Evolutionary conservation across 169 alveolate genomes (phyloP), one percentile per base, ranked within the genome.

Genomic region (Plasmodium gaboni): DNA sequence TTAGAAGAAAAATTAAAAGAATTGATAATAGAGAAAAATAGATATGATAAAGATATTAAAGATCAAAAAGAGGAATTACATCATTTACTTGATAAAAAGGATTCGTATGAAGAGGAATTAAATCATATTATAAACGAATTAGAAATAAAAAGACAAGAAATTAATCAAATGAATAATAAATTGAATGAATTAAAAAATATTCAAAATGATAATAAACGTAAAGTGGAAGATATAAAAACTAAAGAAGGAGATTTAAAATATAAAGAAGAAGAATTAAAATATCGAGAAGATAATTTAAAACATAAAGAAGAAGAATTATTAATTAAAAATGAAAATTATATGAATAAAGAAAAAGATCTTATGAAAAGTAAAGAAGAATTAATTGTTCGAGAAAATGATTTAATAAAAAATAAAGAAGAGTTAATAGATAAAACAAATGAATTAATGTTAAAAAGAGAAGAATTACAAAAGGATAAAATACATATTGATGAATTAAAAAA

Each of bases 401-500:
- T 80, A 2, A 8, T 60, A 12, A 65, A 46, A 22, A 68, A 26
- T 55, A 70, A 63, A 15, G 63, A 68, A 22, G 90, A 80, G 3
- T 44, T 80, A 24, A 80, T 68, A 28, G 67, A 65, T 24, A 46
- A 48, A 53, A 51, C 44, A 24, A 80, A 80, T 22, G 90, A 80
- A 28, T 60, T 80, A 7, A 48, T 22, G 19, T 46, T 28, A 17
- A 53, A 60, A 22, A 60, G 46, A 48, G 90, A 80, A 68, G 73
- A 80, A 68, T 48, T 80, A 50, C 17, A 80, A 17, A 67, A 55
- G 48, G 83, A 80, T 22, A 59, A 68, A 26, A 80, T 68, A 1
- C 85, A 80, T 24, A 24, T 80, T 51, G 90, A 80, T 28, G 83
- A 80, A 15, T 61, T 80, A 61, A 80, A 80, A 80, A 80, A 80